Base-by-base conservation (phyloP, 139 green algal genomes). In the Chlorella sp. region DNA sequence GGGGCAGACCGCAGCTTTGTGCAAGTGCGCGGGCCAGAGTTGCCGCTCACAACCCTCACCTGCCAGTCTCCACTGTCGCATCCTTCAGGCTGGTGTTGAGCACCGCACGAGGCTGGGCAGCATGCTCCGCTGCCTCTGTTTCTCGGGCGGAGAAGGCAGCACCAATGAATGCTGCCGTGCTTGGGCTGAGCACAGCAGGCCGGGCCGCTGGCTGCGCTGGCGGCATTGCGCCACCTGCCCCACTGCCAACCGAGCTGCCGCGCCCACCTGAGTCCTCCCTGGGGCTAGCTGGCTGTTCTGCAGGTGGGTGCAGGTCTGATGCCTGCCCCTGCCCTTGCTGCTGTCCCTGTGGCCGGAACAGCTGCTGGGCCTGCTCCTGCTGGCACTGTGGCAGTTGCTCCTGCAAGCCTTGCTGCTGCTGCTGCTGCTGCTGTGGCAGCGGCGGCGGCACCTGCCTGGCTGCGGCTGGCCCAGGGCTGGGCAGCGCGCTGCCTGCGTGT, bases 1-100 rank as follows among this genome's bases (percentile, higher is more conserved):
- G n/a, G n/a, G n/a, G n/a, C n/a, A n/a, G n/a, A n/a, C n/a, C n/a
- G n/a, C n/a, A n/a, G n/a, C n/a, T n/a, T n/a, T n/a, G n/a, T n/a
- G n/a, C n/a, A n/a, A n/a, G n/a, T n/a, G n/a, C n/a, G n/a, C n/a
- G n/a, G n/a, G n/a, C n/a, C n/a, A n/a, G n/a, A n/a, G n/a, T n/a
- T n/a, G n/a, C n/a, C n/a, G n/a, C n/a, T n/a, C n/a, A n/a, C n/a
- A n/a, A 5, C 9, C 65, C 69, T 30, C 69, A 79, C 72, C 72
- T 79, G 41, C 72, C 20, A 15, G 72, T 18, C 12, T 55, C 72
- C 23, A 47, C 72, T 16, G 72, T 13, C 2, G 72, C 72, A 41
- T 79, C 72, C 28, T 79, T 79, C 41, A 79, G n/a, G 44, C 72
- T 64, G 3, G 72, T 79, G 72, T 41, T 44, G 44, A 38, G 44